Evolutionary conservation across 2,329 filamentous ascomycete species (phyloP).

Genomic region (Botrytis galanthina): DNA sequence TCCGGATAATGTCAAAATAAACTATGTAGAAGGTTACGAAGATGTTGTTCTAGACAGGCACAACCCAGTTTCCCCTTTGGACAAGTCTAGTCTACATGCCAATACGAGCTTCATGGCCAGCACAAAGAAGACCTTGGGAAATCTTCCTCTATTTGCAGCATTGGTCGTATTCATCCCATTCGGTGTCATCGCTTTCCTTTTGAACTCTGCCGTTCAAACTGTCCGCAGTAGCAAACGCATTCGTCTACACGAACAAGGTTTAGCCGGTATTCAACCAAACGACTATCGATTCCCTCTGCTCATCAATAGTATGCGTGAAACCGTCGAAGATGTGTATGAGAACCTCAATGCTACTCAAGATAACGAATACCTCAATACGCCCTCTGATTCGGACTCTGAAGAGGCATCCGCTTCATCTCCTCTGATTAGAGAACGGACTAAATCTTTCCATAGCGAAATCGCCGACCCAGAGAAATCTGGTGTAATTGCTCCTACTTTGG

Average conservation of each 20-base stretch:
- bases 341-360: conserved; percentile 40
- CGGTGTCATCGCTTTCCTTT: conserved; percentile 66
- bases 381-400: conserved; percentile 49
- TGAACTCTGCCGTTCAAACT: conserved; percentile 76
- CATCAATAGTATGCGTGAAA: conserved; percentile 70
- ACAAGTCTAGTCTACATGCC: conserved; percentile 37
- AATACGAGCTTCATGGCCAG: conserved; percentile 34
- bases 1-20: conserved; percentile 64
- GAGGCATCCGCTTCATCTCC: conserved; percentile 32
- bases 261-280: conserved; percentile 63
- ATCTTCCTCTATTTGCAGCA: conserved; percentile 62
- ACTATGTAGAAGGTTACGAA: conserved; percentile 71
- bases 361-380: conserved; percentile 66
- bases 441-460: conserved; percentile 19
- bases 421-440: conserved; percentile 21
- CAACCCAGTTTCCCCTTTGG: conserved; percentile 54
- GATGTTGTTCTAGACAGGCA: conserved; percentile 71
- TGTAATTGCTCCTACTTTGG: conserved; percentile 59
- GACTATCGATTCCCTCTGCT: conserved; percentile 75
- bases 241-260: conserved; percentile 68
- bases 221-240: conserved; percentile 73
- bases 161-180: conserved; percentile 72
- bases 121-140: conserved; percentile 38
- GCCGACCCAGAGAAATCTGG: conserved; percentile 27
- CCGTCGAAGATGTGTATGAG: conserved; percentile 61